Evolutionary conservation across 1,284 basidiomycete genomes (phyloP).

Genomic region (Mycosarcoma maydis): DNA sequence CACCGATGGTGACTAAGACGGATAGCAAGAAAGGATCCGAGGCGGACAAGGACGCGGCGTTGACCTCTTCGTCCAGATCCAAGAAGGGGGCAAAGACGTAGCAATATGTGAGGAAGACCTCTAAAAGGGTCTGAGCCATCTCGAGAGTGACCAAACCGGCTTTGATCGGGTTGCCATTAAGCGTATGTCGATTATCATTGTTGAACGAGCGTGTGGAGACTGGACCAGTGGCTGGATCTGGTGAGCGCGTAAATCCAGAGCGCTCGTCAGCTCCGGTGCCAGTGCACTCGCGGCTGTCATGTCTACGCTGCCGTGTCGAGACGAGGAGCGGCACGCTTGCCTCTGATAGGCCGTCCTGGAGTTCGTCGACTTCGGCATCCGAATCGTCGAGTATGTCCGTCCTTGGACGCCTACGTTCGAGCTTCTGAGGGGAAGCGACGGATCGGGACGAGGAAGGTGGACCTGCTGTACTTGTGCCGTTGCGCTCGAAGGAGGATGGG

Average conservation of each 20-base stretch:
- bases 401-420: constrained; percentile 30
- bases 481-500: constrained; percentile 2
- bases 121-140: constrained; percentile 29
- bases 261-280: constrained; percentile 9
- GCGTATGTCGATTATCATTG: constrained; percentile 4
- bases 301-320: constrained; percentile 13
- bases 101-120: constrained; percentile 38
- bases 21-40: constrained; percentile 37
- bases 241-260: background rate
- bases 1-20: constrained; percentile 25
- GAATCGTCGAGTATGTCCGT: constrained; percentile 32
- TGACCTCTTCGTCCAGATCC: constrained; percentile 21
- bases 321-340: constrained; percentile 29
- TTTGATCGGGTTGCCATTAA: constrained; percentile 13
- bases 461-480: background rate
- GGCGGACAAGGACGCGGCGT: constrained; percentile 8
- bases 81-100: constrained; percentile 44
- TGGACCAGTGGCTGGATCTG: background rate
- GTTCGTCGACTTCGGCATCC: constrained; percentile 43
- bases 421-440: constrained; percentile 17
- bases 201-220: background rate
- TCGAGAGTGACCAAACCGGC: constrained; percentile 36
- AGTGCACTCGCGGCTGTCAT: constrained; percentile 7
- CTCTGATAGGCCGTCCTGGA: constrained; percentile 40
- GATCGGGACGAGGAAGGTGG: constrained; percentile 21